Base-by-base conservation (phyloP, 441 rosid species). In the Pelargonium citronellum region DNA sequence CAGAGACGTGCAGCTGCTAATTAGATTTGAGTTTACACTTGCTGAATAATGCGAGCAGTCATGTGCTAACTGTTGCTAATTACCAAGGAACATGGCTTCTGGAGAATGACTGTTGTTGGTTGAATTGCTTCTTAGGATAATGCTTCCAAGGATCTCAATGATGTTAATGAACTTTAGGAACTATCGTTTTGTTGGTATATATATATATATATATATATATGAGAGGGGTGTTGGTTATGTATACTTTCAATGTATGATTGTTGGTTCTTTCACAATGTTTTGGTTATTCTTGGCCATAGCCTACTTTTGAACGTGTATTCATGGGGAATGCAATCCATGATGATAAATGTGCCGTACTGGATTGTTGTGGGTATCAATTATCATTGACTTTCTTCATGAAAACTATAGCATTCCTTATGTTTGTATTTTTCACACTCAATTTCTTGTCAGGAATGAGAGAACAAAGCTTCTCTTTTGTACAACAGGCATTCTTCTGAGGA, bases 381-480 rank as follows among this genome's bases (percentile, higher is more conserved):
- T 60, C 15, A 60, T 60, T 9, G 11, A 44, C 49, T 60, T 22
- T 9, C 61, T 60, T 60, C 64, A 60, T 60, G 64, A 60, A 22
- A 60, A 53, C 34, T 73, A 43, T 34, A n/a, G 16, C 12, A 39
- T 69, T 20, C 5, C 47, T 69, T 39, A 16, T 4, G 3, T 53
- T 51, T 44, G n/a, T 20, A n/a, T 10, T 30, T 37, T 69, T 58
- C 64, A 57, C 19, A 46, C 57, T 80, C 34, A 60, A 3, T 78
- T 58, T 70, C 79, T 66, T 78, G 75, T 70, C 85, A 94, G 97
- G 97, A 89, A 83, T 82, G 90, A 91, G 69, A 87, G 80, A 80
- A 94, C 98, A 72, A 91, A 87, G 79, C 95, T 94, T 76, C 92
- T 91, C 20, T 94, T 91, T 79, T 94, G 97, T 76, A 94, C 98